Percentiles rank a stretch among this genome's conserved stretches.
Conservation (phyloP, 75 land plant species). For the Cryptomeria japonica region DNA sequence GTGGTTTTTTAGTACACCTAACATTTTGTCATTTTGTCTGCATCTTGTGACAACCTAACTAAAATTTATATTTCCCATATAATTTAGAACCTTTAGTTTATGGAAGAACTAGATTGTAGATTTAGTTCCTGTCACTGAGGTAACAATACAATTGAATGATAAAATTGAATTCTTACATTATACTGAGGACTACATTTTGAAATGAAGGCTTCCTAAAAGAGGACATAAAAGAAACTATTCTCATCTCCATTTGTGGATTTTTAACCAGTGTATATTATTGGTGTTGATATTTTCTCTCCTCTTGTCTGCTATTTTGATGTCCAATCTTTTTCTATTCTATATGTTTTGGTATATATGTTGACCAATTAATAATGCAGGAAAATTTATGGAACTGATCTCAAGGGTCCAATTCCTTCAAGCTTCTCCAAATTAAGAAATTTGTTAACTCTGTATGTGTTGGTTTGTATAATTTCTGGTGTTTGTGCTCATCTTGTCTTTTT, state of each 20-base stretch:
- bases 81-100: neutral
- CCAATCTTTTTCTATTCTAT: neutral
- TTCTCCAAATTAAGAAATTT: constrained; percentile 28
- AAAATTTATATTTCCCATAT: neutral
- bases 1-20: neutral
- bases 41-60: no score
- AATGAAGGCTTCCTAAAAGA: neutral
- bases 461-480: neutral
- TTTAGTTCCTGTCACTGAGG: neutral
- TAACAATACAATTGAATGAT: neutral
- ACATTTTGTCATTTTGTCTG: neutral
- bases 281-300: neutral
- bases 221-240: neutral
- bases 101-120: neutral
- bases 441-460: constrained; percentile 20
- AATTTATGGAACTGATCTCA: constrained; percentile 26
- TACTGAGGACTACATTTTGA: neutral
- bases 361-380: constrained; percentile 18
- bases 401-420: constrained; percentile 42
- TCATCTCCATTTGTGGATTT: neutral
- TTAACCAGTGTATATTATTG: neutral
- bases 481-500: neutral
- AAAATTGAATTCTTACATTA: neutral
- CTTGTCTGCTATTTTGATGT: neutral
- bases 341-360: neutral